phyloP scores from a whole-genome alignment of 225 moss, liverwort and hornwort species.

The Takakia lepidozioides region DNA sequence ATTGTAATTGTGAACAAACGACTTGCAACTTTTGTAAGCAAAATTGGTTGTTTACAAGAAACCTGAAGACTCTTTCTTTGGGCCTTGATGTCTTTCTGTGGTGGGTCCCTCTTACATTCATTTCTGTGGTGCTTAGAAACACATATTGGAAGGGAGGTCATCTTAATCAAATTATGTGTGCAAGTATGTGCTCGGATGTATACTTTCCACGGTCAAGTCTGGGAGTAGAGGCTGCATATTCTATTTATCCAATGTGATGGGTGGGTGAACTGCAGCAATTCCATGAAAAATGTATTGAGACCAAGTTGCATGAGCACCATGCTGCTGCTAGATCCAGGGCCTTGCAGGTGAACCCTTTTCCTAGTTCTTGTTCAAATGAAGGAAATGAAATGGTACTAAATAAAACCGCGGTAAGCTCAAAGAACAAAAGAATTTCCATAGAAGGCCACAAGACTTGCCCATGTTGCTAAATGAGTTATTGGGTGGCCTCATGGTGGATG shows the following conservation, averaged over 20 bases:
- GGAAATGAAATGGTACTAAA: too few species aligned
- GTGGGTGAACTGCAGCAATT: conserved; percentile 21
- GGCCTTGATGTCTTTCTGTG: background rate
- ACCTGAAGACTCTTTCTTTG: too few species aligned
- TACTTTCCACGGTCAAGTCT: too few species aligned
- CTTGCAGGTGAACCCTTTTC: conserved; percentile 6
- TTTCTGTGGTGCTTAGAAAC: background rate
- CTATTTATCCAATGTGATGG: background rate
- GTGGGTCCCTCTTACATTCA: background rate
- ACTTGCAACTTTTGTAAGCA: too few species aligned
- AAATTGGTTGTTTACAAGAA: too few species aligned
- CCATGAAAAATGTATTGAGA: conserved; percentile 18
- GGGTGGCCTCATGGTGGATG: background rate
- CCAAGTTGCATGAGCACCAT: conserved; percentile 9
- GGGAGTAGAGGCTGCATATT: background rate
- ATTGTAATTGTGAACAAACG: background rate
- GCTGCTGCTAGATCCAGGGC: conserved; percentile 7
- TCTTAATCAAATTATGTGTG: too few species aligned
- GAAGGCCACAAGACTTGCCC: background rate
- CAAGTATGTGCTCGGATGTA: too few species aligned
- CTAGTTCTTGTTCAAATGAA: background rate
- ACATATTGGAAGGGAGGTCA: background rate
- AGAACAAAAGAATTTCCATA: background rate
- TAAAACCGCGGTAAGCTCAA: background rate
- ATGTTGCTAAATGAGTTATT: background rate